Evolutionary conservation across 106 monocot species (phyloP).

Genomic region (Phalaenopsis equestris): DNA sequence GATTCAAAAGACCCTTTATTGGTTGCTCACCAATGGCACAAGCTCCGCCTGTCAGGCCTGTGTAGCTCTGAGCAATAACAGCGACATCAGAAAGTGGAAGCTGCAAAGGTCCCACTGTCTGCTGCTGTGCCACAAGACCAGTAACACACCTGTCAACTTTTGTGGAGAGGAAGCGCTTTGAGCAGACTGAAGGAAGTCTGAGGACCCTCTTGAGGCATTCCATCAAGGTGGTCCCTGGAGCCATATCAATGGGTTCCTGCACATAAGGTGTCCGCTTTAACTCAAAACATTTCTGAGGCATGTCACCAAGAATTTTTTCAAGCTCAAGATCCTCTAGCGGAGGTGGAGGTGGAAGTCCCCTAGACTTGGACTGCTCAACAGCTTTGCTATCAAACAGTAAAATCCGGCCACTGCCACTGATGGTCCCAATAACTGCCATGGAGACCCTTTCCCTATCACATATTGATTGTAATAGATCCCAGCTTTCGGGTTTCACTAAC

Average conservation of each 20-base stretch:
- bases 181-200: conserved; percentile 82
- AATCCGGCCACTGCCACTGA: conserved; percentile 59
- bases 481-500: conserved; percentile 62
- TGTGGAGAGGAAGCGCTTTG: conserved; percentile 87
- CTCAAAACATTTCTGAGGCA: conserved; percentile 86
- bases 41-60: conserved; percentile 73
- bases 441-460: conserved; percentile 88
- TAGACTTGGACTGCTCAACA: conserved; percentile 29
- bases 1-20: conserved; percentile 71
- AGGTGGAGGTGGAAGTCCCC: conserved; percentile 40
- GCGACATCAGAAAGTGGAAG: conserved; percentile 92
- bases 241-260: conserved; percentile 53
- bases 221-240: conserved; percentile 53
- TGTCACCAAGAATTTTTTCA: conserved; percentile 89
- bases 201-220: conserved; percentile 66
- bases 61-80: conserved; percentile 75
- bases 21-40: conserved; percentile 95
- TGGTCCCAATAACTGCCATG: conserved; percentile 88
- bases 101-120: conserved; percentile 87
- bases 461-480: conserved; percentile 36
- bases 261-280: conserved; percentile 34
- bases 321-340: conserved; percentile 91
- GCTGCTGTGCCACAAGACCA: conserved; percentile 91
- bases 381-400: conserved; percentile 55
- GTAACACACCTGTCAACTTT: conserved; percentile 97